phyloP scores from a whole-genome alignment of 768 basidiomycete species.

The Trametes coccinea region DNA sequence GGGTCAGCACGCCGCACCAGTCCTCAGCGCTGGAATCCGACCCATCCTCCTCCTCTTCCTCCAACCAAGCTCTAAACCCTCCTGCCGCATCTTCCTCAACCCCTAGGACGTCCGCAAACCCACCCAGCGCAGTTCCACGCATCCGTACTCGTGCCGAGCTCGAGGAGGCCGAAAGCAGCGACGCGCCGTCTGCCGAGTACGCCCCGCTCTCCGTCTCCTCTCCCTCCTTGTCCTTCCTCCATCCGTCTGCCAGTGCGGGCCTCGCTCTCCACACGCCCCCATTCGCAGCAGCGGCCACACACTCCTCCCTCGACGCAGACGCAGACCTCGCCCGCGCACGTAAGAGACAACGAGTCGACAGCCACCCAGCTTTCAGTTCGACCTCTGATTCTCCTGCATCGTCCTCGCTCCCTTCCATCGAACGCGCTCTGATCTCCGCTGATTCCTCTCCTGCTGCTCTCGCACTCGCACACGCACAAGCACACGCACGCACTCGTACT shows the following conservation, averaged over 20 bases:
- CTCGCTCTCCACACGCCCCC: conserved; percentile 13
- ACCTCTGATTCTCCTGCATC: conserved; percentile 11
- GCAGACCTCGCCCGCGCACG: conserved; percentile 27
- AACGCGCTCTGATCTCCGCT: conserved; percentile 26
- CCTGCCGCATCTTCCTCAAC: conserved; percentile 10
- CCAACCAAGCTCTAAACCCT: conserved; percentile 24
- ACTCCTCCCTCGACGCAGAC: conserved; percentile 16
- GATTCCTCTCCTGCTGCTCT: conserved; percentile 17
- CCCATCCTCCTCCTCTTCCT: conserved; percentile 6
- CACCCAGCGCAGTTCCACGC: conserved; percentile 52
- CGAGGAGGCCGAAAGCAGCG: conserved; percentile 45
- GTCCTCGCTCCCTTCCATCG: conserved; percentile 23
- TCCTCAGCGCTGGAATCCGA: conserved; percentile 46
- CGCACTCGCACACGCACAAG: neutral
- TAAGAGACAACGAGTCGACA: conserved; percentile 31
- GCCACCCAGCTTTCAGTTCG: neutral
- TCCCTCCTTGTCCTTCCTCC: conserved; percentile 30
- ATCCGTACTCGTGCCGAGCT: conserved; percentile 63
- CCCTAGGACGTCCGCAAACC: conserved; percentile 4
- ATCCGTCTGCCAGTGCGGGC: conserved; percentile 24
- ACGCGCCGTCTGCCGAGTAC: conserved; percentile 20
- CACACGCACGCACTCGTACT: conserved; percentile 1
- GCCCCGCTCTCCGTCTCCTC: conserved; percentile 27
- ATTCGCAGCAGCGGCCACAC: neutral
- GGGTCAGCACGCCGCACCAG: conserved; percentile 46